Conservation (phyloP, 768 basidiomycete species). For the Asterophora parasitica region DNA sequence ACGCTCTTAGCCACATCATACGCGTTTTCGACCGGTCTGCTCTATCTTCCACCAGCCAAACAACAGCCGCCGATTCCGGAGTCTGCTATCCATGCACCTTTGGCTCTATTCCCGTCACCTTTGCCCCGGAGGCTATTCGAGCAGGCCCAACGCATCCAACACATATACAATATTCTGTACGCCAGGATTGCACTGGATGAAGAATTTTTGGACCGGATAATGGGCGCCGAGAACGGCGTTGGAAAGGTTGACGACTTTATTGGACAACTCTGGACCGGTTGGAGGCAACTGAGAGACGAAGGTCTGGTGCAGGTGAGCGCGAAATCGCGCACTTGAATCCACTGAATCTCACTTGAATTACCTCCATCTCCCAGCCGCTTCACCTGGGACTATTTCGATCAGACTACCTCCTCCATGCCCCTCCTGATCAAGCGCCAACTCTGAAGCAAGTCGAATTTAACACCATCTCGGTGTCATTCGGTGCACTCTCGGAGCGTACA, state of each 20-base stretch:
- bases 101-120: conserved; percentile 84
- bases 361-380: conserved; percentile 47
- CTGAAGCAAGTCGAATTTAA: conserved; percentile 99
- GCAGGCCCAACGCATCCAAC: conserved; percentile 63
- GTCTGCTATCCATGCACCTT: conserved; percentile 85
- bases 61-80: conserved; percentile 49
- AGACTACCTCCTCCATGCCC: conserved; percentile 84
- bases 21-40: conserved; percentile 78
- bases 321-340: background rate
- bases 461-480: conserved; percentile 92
- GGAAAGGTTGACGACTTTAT: conserved; percentile 85
- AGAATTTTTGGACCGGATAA: conserved; percentile 74
- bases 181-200: conserved; percentile 76
- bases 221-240: conserved; percentile 76
- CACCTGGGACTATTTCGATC: conserved; percentile 92
- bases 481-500: conserved; percentile 62
- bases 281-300: conserved; percentile 70
- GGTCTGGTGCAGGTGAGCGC: conserved; percentile 41
- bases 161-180: conserved; percentile 80
- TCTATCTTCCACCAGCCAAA: conserved; percentile 64
- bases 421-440: conserved; percentile 28
- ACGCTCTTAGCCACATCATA: conserved; percentile 70
- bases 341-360: background rate
- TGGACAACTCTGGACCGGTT: conserved; percentile 79
- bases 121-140: conserved; percentile 72